These are phyloP conservation scores for Aspergillus cejpii DNA, from an alignment of 2,329 filamentous ascomycete genomes.

Conservation along the genomic window DNA sequence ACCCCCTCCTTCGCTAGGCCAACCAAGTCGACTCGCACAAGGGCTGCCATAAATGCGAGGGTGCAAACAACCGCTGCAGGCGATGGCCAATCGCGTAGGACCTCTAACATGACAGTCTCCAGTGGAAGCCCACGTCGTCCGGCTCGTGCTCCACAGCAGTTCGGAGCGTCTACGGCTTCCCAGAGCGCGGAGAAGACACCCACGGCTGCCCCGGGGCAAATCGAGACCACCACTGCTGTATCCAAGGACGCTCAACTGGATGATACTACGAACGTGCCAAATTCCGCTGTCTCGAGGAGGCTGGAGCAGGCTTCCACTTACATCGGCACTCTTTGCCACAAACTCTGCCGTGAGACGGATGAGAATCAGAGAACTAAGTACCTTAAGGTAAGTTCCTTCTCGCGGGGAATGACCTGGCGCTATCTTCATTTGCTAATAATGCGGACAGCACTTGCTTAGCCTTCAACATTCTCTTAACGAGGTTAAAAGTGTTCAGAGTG, in stretches of 20 bases:
- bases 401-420: neutral
- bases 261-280: neutral
- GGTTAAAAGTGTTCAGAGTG: too few relatives aligned
- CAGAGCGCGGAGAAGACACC: neutral
- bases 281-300: neutral
- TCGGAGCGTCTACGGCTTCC: neutral
- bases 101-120: constrained; percentile 10
- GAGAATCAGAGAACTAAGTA: neutral
- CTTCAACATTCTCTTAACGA: neutral
- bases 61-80: neutral
- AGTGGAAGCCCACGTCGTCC: constrained; percentile 15
- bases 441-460: neutral
- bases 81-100: constrained; percentile 7
- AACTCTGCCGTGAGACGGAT: neutral
- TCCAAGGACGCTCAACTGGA: too few relatives aligned
- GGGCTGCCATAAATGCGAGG: constrained; percentile 5
- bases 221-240: neutral
- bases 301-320: neutral
- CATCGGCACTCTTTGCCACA: neutral
- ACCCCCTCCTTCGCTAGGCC: constrained; percentile 15
- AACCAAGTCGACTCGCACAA: constrained; percentile 16
- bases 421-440: neutral
- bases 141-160: neutral
- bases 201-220: neutral
- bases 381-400: neutral